Conservation (phyloP, 257 asterid species). For the Solanum sitiens region DNA sequence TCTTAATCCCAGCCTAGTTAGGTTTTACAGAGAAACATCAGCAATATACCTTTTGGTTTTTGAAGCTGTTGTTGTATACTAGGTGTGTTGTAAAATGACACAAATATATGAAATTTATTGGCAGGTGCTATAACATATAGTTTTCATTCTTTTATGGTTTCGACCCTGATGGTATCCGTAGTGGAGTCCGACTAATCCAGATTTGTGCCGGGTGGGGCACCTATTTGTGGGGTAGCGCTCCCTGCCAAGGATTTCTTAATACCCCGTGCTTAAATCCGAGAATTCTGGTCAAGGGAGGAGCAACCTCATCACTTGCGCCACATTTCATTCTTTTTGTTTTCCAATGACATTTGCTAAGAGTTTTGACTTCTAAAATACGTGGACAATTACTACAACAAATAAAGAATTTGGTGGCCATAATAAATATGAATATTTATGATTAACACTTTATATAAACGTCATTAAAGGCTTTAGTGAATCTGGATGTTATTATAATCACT, state of each 20-base stretch:
- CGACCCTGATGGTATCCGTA: too few species aligned
- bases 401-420: not conserved
- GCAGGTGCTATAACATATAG: not conserved
- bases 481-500: not conserved
- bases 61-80: not conserved
- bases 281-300: not conserved
- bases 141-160: too few species aligned
- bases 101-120: not conserved
- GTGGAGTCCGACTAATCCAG: not conserved
- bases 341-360: not conserved
- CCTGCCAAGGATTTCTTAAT: not conserved
- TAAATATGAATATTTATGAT: not conserved
- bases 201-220: not conserved
- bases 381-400: not conserved
- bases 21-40: not conserved
- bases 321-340: too few species aligned
- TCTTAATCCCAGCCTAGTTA: not conserved
- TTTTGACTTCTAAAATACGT: not conserved
- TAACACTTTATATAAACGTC: not conserved
- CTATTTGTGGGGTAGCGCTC: not conserved
- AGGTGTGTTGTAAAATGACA: not conserved
- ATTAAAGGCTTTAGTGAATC: not conserved
- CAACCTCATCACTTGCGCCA: not conserved
- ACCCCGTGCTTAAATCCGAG: not conserved
- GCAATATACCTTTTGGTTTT: not conserved